phyloP scores from a whole-genome alignment of 208 protist genomes.

The Herpetomonas samuelpessoai region DNA sequence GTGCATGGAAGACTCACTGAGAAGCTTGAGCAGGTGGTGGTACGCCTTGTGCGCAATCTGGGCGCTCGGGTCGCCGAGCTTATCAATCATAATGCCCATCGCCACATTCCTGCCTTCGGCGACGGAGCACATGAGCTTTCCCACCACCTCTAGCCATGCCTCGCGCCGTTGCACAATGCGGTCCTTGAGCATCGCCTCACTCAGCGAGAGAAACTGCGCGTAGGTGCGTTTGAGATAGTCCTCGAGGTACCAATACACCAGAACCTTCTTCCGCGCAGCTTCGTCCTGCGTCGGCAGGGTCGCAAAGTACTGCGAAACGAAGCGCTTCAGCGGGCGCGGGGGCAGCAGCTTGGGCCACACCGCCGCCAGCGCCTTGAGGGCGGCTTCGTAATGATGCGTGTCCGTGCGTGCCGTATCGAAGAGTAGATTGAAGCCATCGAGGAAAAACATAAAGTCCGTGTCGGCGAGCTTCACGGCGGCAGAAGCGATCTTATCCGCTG shows the following conservation, averaged over 20 bases:
- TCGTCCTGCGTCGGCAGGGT: conserved; percentile 75
- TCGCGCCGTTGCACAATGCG: conserved; percentile 77
- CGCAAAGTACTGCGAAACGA: conserved; percentile 89
- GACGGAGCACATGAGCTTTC: conserved; percentile 83
- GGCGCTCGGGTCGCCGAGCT: conserved; percentile 80
- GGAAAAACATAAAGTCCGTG: conserved; percentile 91
- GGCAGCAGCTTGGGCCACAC: conserved; percentile 89
- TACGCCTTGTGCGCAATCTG: conserved; percentile 83
- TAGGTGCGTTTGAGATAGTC: conserved; percentile 92
- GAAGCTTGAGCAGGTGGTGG: conserved; percentile 78
- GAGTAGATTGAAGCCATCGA: conserved; percentile 86
- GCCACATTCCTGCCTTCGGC: conserved; percentile 71
- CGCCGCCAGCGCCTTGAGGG: conserved; percentile 81
- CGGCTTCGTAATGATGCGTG: conserved; percentile 90
- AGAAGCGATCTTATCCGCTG: conserved; percentile 82
- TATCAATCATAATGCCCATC: conserved; percentile 91
- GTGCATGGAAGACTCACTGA: conserved; percentile 86
- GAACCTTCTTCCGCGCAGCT: conserved; percentile 48
- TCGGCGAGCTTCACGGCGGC: conserved; percentile 89
- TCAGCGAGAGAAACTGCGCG: conserved; percentile 81
- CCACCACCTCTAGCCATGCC: conserved; percentile 82
- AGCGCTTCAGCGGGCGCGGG: conserved; percentile 81
- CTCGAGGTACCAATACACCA: conserved; percentile 91
- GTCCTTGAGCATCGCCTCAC: conserved; percentile 90
- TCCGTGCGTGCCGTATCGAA: conserved; percentile 89